Percentiles rank a stretch among this genome's conserved stretches.
These are phyloP conservation scores for Spongospora subterranea DNA, from an alignment of 208 protist species.

Conservation along the genomic window DNA sequence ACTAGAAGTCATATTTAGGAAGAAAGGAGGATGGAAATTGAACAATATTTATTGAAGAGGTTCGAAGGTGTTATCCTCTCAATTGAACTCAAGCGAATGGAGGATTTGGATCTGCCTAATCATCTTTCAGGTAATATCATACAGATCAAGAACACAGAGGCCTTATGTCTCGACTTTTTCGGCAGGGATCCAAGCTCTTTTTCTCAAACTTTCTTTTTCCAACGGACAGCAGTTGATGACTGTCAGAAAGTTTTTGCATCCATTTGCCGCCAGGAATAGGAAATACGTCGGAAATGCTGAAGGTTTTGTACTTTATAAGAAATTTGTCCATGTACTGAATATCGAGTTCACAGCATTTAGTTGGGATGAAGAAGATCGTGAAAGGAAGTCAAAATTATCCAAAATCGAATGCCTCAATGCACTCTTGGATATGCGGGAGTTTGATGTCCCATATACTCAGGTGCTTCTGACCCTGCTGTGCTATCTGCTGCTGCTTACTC, in stretches of 20 bases:
- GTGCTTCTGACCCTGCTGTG: slow-evolving; percentile 93
- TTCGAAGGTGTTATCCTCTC: slow-evolving; percentile 56
- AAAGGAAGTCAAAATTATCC: background rate
- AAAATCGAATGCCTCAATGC: slow-evolving; percentile 17
- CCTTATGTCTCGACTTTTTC: background rate
- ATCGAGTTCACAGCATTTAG: background rate
- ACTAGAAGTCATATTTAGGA: background rate
- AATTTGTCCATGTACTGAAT: background rate
- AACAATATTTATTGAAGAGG: slow-evolving; percentile 2
- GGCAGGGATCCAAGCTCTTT: background rate
- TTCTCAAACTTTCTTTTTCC: slow-evolving; percentile 35
- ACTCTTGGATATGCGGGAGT: slow-evolving; percentile 93
- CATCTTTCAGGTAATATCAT: slow-evolving; percentile 63
- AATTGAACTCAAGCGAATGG: slow-evolving; percentile 59
- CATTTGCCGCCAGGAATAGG: slow-evolving; percentile 59
- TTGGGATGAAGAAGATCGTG: background rate
- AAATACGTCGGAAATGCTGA: background rate
- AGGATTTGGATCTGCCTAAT: slow-evolving; percentile 81
- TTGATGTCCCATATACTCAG: slow-evolving; percentile 98
- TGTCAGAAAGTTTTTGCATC: slow-evolving; percentile 18
- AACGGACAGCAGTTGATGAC: background rate
- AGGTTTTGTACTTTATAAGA: slow-evolving; percentile 9
- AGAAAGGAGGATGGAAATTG: background rate
- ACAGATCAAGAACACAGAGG: background rate
- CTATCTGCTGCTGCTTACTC: slow-evolving; percentile 83